Evolutionary conservation across 176 grass and related monocot species (phyloP), one percentile per base, ranked within the genome.

Genomic region (Phyllostachys edulis): DNA sequence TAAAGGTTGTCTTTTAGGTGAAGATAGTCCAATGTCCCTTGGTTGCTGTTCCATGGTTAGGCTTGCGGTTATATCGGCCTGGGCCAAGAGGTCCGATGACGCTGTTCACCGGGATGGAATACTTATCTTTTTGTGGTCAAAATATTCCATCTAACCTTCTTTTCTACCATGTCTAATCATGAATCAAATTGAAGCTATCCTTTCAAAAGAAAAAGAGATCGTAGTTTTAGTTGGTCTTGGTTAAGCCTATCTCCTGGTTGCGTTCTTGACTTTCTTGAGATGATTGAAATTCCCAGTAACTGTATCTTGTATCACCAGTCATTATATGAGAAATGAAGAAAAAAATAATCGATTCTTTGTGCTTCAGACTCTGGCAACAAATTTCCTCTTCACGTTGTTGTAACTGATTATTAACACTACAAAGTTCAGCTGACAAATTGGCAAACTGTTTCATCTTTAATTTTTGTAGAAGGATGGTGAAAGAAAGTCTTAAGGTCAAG

Each of bases 111-210:
- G 11, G 11, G 56, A 39, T 23, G 38, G 63, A 24, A 12, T 45
- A 12, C 34, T 64, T 17, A 7, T 77, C 41, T 49, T 79, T 80
- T 34, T 29, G 16, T 45, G 64, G 23, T 75, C 63, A 63, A 84
- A 69, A 78, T 62, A 12, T 46, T 57, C 7, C 57, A 54, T 29
- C 72, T 51, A 6, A 38, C 14, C 77, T 46, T 51, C 40, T 42
- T 6, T 77, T 57, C 8, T 17, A 13, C 39, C 38, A 16, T 75
- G 63, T 55, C 67, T 84, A 60, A 50, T 87, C 84, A 63, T 63
- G 11, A 41, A 47, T 45, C 2, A 20, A 38, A 15, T 14, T 72
- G 23, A 55, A 20, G 21, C 55, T 13, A 15, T 50, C 45, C 4
- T 21, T 26, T 24, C n/a, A 17, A 45, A 1, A 62, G 3, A 50